phyloP scores from a whole-genome alignment of 352 stramenopile genomes.

The Pythium plurisporium region DNA sequence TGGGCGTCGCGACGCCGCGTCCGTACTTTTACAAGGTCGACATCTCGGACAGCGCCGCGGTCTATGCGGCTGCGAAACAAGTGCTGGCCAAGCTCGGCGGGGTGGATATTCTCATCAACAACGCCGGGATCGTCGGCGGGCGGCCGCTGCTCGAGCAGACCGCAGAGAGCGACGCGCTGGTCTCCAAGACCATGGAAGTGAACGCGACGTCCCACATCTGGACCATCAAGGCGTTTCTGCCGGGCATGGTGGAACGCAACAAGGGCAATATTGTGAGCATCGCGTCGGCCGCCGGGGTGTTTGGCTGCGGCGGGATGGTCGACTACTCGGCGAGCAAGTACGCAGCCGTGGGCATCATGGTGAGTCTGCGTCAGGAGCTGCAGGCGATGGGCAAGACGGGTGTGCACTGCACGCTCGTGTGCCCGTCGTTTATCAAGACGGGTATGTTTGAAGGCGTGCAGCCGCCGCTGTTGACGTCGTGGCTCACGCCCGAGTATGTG shows the following conservation, averaged over 20 bases:
- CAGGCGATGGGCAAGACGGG: conserved; percentile 23
- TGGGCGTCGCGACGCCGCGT: conserved; percentile 10
- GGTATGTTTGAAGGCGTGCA: conserved; percentile 40
- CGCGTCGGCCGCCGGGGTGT: conserved; percentile 35
- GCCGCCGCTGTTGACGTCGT: conserved; percentile 20
- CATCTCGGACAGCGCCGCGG: conserved; percentile 29
- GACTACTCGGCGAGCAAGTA: conserved; percentile 48
- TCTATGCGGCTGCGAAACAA: conserved; percentile 21
- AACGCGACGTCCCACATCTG: conserved; percentile 42
- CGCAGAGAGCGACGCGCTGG: conserved; percentile 27
- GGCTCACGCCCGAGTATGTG: conserved; percentile 29
- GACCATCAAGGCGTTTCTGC: conserved; percentile 42
- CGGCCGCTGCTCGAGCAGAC: conserved; percentile 37
- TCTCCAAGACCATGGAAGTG: conserved; percentile 36
- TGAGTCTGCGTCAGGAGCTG: conserved; percentile 34
- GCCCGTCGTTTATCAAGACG: conserved; percentile 36
- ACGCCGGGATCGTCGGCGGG: conserved; percentile 44
- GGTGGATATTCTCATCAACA: conserved; percentile 50
- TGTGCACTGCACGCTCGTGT: conserved; percentile 32
- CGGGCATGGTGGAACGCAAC: conserved; percentile 34
- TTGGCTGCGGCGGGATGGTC: conserved; percentile 31
- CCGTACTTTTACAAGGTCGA: conserved; percentile 32
- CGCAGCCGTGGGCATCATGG: conserved; percentile 35
- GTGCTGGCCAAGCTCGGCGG: conserved; percentile 24
- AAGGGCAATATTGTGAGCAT: conserved; percentile 40